These are phyloP conservation scores for Knufia petricola DNA, from an alignment of 2,329 filamentous ascomycete genomes.

Conservation along the genomic window DNA sequence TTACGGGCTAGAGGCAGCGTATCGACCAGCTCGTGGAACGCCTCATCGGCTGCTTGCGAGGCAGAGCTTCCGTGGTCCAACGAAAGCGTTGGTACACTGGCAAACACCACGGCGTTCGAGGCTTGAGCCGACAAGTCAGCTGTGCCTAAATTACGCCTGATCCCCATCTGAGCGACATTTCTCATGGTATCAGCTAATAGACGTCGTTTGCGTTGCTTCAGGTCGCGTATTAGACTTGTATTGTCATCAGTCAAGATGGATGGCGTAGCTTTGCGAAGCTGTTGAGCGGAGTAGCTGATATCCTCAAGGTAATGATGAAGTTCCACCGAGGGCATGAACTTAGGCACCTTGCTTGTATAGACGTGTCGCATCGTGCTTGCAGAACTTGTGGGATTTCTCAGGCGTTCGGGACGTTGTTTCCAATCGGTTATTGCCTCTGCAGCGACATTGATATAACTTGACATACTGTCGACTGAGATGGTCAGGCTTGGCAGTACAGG, in stretches of 20 bases:
- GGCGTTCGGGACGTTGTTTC: slow-evolving; percentile 48
- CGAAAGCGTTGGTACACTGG: slow-evolving; percentile 40
- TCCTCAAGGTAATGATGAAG: slow-evolving; percentile 61
- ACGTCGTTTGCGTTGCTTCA: slow-evolving; percentile 83
- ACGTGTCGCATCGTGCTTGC: slow-evolving; percentile 64
- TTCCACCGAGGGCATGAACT: slow-evolving; percentile 48
- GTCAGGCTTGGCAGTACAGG: no score
- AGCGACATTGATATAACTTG: slow-evolving; percentile 25
- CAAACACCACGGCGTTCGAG: slow-evolving; percentile 60
- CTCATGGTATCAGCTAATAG: slow-evolving; percentile 83
- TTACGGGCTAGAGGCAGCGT: slow-evolving; percentile 59
- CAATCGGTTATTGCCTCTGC: slow-evolving; percentile 26
- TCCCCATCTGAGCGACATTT: slow-evolving; percentile 75
- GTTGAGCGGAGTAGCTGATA: slow-evolving; percentile 56
- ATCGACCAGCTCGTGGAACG: slow-evolving; percentile 71
- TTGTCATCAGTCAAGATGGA: slow-evolving; percentile 75
- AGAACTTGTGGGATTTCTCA: slow-evolving; percentile 61
- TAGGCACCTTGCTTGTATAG: slow-evolving; percentile 42
- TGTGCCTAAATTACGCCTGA: slow-evolving; percentile 70
- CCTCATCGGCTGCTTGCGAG: slow-evolving; percentile 50
- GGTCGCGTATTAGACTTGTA: slow-evolving; percentile 70
- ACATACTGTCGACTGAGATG: slow-evolving; percentile 15
- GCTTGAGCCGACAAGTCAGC: slow-evolving; percentile 64
- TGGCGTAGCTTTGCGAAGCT: slow-evolving; percentile 77
- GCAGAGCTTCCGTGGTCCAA: slow-evolving; percentile 18